phyloP scores from a whole-genome alignment of 148 eudicot genomes.

The Polygonum aviculare region DNA sequence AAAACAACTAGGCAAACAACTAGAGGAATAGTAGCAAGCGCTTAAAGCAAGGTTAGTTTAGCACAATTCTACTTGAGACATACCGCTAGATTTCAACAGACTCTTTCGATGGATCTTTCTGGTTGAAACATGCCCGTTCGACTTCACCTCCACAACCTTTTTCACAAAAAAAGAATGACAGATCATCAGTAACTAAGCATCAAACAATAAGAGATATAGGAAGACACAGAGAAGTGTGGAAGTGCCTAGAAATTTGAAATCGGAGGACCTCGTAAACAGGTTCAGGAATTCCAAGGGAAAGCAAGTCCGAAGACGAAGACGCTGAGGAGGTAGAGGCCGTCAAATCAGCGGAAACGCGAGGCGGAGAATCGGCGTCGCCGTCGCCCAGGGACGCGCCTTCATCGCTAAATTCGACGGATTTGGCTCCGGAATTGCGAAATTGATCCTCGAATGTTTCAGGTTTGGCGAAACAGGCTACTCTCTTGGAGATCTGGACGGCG shows the following conservation, averaged over 20 bases:
- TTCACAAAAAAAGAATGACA: neutral
- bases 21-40: neutral
- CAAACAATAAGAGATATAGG: neutral
- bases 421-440: constrained; percentile 26
- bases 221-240: neutral
- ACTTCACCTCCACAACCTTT: constrained; percentile 87
- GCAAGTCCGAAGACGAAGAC: constrained; percentile 31
- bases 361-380: constrained; percentile 6
- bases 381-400: constrained; percentile 19
- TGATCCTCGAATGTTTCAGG: constrained; percentile 39
- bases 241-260: neutral
- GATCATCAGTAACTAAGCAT: neutral
- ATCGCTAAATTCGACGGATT: constrained; percentile 13
- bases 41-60: neutral
- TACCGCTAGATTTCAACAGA: constrained; percentile 86
- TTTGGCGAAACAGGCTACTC: constrained; percentile 27
- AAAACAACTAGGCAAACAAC: neutral
- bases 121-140: constrained; percentile 63
- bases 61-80: constrained; percentile 14
- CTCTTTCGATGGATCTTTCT: constrained; percentile 66
- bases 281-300: constrained; percentile 74
- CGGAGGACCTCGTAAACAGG: constrained; percentile 73
- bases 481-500: constrained; percentile 11
- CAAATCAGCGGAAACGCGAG: constrained; percentile 13
- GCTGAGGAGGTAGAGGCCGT: constrained; percentile 4